These are phyloP conservation scores for Cubamyces sp. DNA, from an alignment of 768 basidiomycete species.

Conservation along the genomic window DNA sequence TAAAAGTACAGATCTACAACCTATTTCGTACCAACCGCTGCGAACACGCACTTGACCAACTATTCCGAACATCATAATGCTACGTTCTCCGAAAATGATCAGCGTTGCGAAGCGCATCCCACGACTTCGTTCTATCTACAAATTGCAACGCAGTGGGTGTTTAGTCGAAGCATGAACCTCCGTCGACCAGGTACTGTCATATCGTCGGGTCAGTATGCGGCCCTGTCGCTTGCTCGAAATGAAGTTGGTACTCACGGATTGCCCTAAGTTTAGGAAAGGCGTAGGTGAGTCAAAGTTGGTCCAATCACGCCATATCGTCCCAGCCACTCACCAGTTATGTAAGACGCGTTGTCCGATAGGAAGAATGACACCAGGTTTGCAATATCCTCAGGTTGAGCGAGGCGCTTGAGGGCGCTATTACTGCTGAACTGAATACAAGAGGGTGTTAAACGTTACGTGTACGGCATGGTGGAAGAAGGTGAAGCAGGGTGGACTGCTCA, in stretches of 20 bases:
- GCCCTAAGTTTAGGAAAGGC: background rate
- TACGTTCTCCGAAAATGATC: background rate
- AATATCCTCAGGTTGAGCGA: slow-evolving; percentile 36
- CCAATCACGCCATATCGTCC: too few relatives aligned
- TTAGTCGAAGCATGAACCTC: slow-evolving; percentile 24
- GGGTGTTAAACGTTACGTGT: background rate
- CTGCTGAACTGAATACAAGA: slow-evolving; percentile 18
- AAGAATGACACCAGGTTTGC: slow-evolving; percentile 38
- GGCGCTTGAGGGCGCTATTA: slow-evolving; percentile 28
- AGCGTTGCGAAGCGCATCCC: background rate
- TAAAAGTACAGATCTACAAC: too few relatives aligned
- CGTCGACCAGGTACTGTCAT: slow-evolving; percentile 20
- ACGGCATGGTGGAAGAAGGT: background rate
- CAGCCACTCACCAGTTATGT: slow-evolving; percentile 33
- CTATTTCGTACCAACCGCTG: too few relatives aligned
- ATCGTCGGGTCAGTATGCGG: background rate
- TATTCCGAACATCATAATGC: too few relatives aligned
- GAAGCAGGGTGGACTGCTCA: background rate
- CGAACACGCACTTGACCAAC: too few relatives aligned
- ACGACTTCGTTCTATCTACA: too few relatives aligned
- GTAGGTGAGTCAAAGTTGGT: background rate
- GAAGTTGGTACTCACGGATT: background rate
- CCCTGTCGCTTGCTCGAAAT: too few relatives aligned
- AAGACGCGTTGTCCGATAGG: slow-evolving; percentile 34
- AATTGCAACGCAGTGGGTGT: too few relatives aligned